phyloP scores from a whole-genome alignment of 139 green algal species.

The Asterochloris sp. region DNA sequence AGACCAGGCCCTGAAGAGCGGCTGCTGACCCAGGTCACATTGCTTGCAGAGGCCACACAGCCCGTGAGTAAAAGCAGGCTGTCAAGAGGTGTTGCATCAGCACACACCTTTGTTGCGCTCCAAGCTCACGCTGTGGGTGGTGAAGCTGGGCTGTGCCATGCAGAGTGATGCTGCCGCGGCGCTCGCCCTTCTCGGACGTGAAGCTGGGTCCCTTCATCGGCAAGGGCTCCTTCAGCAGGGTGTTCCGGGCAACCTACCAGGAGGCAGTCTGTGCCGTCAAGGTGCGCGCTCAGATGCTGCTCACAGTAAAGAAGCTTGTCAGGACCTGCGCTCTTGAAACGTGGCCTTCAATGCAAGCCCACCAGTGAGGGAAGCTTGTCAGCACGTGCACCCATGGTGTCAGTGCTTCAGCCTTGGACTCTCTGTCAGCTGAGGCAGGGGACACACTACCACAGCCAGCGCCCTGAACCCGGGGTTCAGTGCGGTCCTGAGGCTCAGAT shows the following conservation, averaged over 20 bases:
- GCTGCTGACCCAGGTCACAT: not conserved
- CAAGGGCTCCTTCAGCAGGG: conserved; percentile 35
- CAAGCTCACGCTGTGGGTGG: not conserved
- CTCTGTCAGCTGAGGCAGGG: not conserved
- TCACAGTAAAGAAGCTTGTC: not conserved
- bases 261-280: conserved; percentile 72
- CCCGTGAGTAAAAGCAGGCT: not conserved
- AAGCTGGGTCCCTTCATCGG: conserved; percentile 42
- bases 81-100: not conserved
- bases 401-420: not conserved
- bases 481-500: no score
- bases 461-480: no score
- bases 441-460: not conserved
- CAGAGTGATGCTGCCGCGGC: not conserved
- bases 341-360: no score
- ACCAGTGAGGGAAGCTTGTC: not conserved
- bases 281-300: conserved; percentile 22
- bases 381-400: not conserved
- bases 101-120: not conserved
- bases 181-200: conserved; percentile 21
- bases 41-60: not conserved
- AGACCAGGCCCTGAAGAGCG: not conserved
- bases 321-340: not conserved
- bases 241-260: conserved; percentile 62
- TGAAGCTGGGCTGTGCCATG: not conserved